Evolutionary conservation across 345 rosid genomes (phyloP).

Genomic region (Corchorus olitorius): DNA sequence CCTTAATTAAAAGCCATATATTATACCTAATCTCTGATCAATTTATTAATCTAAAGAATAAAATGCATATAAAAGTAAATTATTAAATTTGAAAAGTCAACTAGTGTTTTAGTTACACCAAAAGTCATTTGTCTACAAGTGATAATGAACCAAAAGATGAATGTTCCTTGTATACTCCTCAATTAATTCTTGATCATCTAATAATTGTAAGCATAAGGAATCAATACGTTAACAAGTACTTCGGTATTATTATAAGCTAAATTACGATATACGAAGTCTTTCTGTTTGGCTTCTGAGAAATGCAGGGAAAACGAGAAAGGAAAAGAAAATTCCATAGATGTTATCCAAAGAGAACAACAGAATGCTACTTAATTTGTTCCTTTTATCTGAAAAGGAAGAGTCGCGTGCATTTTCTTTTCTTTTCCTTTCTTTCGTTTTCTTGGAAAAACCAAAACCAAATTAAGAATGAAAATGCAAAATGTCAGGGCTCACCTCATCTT

Average conservation of each 20-base stretch:
- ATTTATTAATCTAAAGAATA: conserved; percentile 4
- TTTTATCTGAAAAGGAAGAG: neutral
- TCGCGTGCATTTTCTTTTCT: neutral
- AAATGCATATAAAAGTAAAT: neutral
- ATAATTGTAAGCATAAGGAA: neutral
- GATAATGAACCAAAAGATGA: neutral
- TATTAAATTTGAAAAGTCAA: conserved; percentile 18
- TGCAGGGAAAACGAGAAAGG: neutral
- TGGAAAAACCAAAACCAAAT: conserved; percentile 3
- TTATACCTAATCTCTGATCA: neutral
- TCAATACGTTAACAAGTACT: neutral
- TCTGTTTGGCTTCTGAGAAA: conserved; percentile 6
- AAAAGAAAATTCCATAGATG: neutral
- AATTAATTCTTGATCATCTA: conserved; percentile 9
- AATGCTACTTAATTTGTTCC: neutral
- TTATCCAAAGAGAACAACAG: conserved; percentile 1
- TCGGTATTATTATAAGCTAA: neutral
- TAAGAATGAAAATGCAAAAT: neutral
- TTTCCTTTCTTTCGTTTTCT: conserved; percentile 12
- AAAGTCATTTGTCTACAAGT: neutral
- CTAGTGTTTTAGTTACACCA: neutral
- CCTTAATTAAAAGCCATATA: neutral
- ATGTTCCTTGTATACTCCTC: neutral
- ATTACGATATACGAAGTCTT: neutral
- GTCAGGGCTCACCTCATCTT: conserved; percentile 65